phyloP scores from a whole-genome alignment of 805 yeast genomes.

The Starmera caribaea region DNA sequence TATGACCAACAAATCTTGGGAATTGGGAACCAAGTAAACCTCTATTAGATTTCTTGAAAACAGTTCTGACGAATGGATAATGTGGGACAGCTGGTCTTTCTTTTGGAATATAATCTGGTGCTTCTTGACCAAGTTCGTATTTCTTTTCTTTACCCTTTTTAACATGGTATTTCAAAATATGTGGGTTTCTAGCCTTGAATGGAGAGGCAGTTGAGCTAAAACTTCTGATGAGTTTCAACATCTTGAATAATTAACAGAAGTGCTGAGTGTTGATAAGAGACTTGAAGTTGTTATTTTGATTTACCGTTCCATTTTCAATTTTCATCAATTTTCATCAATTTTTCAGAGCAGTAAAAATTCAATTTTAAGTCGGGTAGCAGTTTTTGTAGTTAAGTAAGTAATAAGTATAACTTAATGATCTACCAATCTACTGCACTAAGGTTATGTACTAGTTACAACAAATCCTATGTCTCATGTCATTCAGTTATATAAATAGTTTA shows the following conservation, averaged over 20 bases:
- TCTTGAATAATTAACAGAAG: neutral
- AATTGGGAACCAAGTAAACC: constrained; percentile 90
- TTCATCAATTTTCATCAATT: neutral
- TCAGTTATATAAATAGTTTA: neutral
- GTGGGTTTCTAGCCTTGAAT: too few relatives aligned
- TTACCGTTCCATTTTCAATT: neutral
- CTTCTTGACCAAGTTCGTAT: constrained; percentile 45
- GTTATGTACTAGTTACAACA: neutral
- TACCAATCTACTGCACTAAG: too few relatives aligned
- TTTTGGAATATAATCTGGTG: constrained; percentile 37
- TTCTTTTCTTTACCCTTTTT: constrained; percentile 29
- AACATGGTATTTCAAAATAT: neutral
- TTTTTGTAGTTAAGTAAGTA: too few relatives aligned
- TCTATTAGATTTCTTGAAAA: constrained; percentile 75
- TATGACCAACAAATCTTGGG: constrained; percentile 39
- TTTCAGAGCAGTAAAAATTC: too few relatives aligned
- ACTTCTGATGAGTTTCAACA: constrained; percentile 12
- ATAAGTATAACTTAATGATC: too few relatives aligned
- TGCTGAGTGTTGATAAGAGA: neutral
- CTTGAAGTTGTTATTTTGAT: neutral
- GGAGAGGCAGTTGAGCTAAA: constrained; percentile 7
- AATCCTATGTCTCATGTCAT: too few relatives aligned
- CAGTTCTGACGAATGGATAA: constrained; percentile 67
- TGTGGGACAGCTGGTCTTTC: constrained; percentile 41
- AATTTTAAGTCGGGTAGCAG: neutral